Evolutionary conservation across 495 filamentous ascomycete species (phyloP).

Genomic region (Wilcoxina mikolae): DNA sequence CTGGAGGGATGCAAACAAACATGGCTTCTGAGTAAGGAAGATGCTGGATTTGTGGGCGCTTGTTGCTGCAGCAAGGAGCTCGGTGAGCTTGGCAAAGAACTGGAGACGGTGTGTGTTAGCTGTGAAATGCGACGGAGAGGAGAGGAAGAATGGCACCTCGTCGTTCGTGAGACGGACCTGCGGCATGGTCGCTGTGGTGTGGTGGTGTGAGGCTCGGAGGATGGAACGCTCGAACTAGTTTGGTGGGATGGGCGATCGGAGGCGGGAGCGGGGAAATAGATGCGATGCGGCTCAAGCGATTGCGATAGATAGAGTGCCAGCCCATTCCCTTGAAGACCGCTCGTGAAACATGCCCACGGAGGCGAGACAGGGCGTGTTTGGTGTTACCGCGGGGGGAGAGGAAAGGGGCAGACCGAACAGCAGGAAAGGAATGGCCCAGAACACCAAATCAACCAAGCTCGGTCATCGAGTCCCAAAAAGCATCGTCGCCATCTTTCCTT

Average conservation of each 20-base stretch:
- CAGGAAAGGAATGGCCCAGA: not conserved
- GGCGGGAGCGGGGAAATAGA: constrained; percentile 1
- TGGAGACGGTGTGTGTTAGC: constrained; percentile 28
- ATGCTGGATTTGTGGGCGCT: constrained; percentile 60
- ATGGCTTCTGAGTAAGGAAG: constrained; percentile 63
- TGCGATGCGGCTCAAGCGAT: not conserved
- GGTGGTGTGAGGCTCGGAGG: not conserved
- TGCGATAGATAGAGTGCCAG: not conserved
- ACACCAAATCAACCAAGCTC: not conserved
- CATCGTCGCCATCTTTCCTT: not conserved
- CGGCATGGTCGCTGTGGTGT: constrained; percentile 32
- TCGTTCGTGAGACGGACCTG: constrained; percentile 50
- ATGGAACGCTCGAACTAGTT: not conserved
- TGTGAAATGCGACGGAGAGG: not conserved
- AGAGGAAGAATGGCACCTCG: constrained; percentile 40
- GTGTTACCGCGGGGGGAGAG: not conserved
- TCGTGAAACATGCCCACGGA: no score
- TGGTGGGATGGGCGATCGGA: not conserved
- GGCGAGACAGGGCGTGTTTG: not conserved
- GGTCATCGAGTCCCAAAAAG: not conserved
- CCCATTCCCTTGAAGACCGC: no score
- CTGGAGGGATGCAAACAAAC: constrained; percentile 11
- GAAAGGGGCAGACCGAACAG: not conserved
- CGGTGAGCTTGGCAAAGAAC: constrained; percentile 73
- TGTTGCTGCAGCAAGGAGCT: constrained; percentile 56